phyloP scores from a whole-genome alignment of 208 protist species.

The Acanthamoeba triangularis region DNA sequence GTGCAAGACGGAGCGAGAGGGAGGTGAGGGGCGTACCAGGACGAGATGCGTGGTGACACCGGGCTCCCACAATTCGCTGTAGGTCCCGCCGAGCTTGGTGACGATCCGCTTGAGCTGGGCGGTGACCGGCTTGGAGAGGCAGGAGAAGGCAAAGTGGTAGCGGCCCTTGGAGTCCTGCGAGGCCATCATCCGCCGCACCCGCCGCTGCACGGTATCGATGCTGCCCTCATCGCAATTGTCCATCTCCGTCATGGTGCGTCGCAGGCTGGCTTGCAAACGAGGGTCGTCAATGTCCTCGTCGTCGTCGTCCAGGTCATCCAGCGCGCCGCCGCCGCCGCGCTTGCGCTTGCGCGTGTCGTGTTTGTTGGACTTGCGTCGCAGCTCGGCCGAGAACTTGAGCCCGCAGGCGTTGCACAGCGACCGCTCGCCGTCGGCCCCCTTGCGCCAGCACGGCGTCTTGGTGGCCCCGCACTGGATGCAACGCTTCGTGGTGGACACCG shows the following conservation, averaged over 20 bases:
- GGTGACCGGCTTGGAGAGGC: neutral
- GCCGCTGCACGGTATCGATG: neutral
- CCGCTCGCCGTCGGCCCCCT: slow-evolving; percentile 33
- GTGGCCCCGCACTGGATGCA: slow-evolving; percentile 44
- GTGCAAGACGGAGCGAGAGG: too few relatives aligned
- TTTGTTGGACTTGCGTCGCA: neutral
- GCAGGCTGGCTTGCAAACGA: neutral
- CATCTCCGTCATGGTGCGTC: neutral
- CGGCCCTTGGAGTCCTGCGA: neutral
- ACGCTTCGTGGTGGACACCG: neutral
- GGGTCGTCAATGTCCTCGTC: neutral
- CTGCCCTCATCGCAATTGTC: neutral
- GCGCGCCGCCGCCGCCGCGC: neutral
- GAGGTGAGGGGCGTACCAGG: neutral
- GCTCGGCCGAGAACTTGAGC: slow-evolving; percentile 45
- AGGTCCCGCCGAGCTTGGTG: slow-evolving; percentile 47
- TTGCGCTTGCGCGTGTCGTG: slow-evolving; percentile 13
- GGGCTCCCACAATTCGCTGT: slow-evolving; percentile 46
- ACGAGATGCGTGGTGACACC: slow-evolving; percentile 42
- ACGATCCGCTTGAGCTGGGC: slow-evolving; percentile 45
- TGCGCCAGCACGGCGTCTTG: slow-evolving; percentile 71
- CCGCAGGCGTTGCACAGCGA: slow-evolving; percentile 56
- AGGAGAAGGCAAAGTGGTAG: slow-evolving; percentile 65
- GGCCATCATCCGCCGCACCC: slow-evolving; percentile 5
- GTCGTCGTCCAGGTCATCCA: neutral